Percentiles rank a stretch among this genome's conserved stretches.
phyloP scores from a whole-genome alignment of 2,329 filamentous ascomycete genomes.

The Alternaria atra region DNA sequence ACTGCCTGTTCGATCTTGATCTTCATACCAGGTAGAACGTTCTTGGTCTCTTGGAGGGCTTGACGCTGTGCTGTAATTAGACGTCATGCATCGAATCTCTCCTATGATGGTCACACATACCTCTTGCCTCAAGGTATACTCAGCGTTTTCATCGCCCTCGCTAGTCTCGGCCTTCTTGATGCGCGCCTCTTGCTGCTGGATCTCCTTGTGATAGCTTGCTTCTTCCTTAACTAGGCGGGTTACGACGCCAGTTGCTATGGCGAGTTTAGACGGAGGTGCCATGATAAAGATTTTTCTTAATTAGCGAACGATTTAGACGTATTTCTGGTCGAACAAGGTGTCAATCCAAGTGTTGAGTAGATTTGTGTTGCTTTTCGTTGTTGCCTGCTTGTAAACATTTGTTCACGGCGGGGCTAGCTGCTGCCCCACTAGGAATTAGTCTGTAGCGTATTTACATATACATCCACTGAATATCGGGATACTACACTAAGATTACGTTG shows the following conservation, averaged over 20 bases:
- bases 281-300: conserved; percentile 57
- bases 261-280: conserved; percentile 78
- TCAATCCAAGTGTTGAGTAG: background rate
- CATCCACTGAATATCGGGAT: background rate
- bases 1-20: conserved; percentile 76
- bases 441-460: background rate
- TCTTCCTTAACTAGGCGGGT: conserved; percentile 91
- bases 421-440: conserved; percentile 12
- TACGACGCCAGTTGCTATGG: conserved; percentile 82
- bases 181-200: conserved; percentile 75
- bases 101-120: conserved; percentile 56
- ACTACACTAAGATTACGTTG: too few species aligned
- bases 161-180: conserved; percentile 71
- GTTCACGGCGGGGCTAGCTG: conserved; percentile 26
- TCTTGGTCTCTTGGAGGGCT: conserved; percentile 87
- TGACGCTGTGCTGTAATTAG: conserved; percentile 64
- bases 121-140: conserved; percentile 86
- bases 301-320: background rate
- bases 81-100: background rate
- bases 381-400: conserved; percentile 25
- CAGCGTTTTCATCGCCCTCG: conserved; percentile 75
- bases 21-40: conserved; percentile 77
- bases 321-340: background rate
- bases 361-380: conserved; percentile 10
- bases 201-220: conserved; percentile 86